Base-by-base conservation (phyloP, 2,329 filamentous ascomycete genomes). In the Volutella citrinella region DNA sequence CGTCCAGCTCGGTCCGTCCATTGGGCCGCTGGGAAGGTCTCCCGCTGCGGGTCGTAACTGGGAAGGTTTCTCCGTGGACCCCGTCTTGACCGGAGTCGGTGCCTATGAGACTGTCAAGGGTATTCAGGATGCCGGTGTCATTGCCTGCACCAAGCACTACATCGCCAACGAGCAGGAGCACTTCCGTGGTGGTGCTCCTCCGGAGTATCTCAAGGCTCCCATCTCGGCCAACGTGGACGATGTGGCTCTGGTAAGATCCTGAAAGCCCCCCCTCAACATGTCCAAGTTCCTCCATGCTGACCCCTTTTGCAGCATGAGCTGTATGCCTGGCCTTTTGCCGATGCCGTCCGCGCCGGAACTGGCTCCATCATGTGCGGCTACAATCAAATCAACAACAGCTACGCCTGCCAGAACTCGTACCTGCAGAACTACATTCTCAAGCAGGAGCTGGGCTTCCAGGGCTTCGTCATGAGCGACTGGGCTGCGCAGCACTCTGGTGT, bases 141-240 rank as follows among this genome's bases (percentile, higher is more conserved):
- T 40, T 18, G 30, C 44, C 1, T 77, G 72, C 2, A 67, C 66
- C 2, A 72, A 89, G 65, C 86, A 91, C 51, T 87, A 72, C 29
- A 68, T 90, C 12, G 74, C 66, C 32, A 89, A 70, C 43, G 87
- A 94, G 60, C 88, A 95, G 56, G 87, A 95, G 57, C n/a, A n/a
- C n/a, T n/a, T n/a, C n/a, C n/a, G n/a, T n/a, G n/a, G n/a, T n/a
- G n/a, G n/a, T n/a, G n/a, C n/a, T n/a, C n/a, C n/a, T n/a, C n/a
- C n/a, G n/a, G n/a, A n/a, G n/a, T n/a, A n/a, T n/a, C n/a, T n/a
- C n/a, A n/a, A n/a, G n/a, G n/a, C n/a, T 43, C 47, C 70, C 2
- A 52, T 74, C 10, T 74, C 69, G 7, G 65, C 71, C 7, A 82
- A 82, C 32, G 69, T 82, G 14, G 76, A 81, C 35, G 78, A 82